Percentiles rank a stretch among this genome's conserved stretches.
Evolutionary conservation across 148 eudicot genomes (phyloP).

Genomic region (Rhododendron ovatum): DNA sequence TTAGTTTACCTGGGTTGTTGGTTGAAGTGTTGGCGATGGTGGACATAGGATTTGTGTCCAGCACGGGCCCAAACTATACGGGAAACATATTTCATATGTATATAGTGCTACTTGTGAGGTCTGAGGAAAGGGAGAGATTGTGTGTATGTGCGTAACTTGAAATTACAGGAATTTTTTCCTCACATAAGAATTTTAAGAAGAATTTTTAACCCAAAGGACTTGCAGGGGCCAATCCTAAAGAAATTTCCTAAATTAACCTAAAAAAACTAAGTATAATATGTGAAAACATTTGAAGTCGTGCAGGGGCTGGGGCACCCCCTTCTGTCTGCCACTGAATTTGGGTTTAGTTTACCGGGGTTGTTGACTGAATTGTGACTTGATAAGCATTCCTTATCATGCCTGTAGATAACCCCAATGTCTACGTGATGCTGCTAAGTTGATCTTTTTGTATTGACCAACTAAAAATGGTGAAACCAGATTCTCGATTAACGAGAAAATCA

Average conservation of each 20-base stretch:
- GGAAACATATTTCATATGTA: too few relatives aligned
- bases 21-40: background rate
- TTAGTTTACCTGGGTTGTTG: background rate
- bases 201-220: too few relatives aligned
- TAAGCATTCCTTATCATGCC: background rate
- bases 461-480: conserved; percentile 2
- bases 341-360: background rate
- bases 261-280: background rate
- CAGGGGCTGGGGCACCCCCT: background rate
- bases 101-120: too few relatives aligned
- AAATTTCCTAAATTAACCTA: background rate
- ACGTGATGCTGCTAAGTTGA: background rate
- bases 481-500: background rate
- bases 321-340: background rate
- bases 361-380: background rate
- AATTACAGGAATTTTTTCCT: background rate
- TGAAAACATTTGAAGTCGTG: background rate
- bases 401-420: background rate
- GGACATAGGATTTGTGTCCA: background rate
- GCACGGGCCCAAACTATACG: too few relatives aligned
- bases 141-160: background rate
- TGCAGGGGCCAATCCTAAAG: too few relatives aligned
- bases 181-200: background rate
- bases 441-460: background rate
- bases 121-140: too few relatives aligned